These are phyloP conservation scores for Salvia hispanica DNA, from an alignment of 257 asterid genomes.

Conservation along the genomic window DNA sequence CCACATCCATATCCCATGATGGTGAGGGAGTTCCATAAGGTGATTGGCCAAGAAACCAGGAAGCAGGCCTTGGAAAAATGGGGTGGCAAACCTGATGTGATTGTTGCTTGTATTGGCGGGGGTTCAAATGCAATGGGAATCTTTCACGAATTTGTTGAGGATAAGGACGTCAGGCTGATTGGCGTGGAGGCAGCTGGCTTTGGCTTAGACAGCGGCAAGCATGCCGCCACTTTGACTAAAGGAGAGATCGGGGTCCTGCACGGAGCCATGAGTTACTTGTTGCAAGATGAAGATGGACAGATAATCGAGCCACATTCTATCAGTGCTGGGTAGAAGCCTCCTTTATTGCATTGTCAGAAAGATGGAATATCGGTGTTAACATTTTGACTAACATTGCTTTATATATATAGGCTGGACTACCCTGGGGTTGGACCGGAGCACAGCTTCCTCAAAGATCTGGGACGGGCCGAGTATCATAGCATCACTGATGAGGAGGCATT, in stretches of 20 bases:
- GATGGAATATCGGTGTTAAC: constrained; percentile 1
- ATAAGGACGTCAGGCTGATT: constrained; percentile 75
- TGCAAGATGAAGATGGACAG: constrained; percentile 97
- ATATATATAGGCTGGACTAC: constrained; percentile 64
- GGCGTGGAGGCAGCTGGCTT: constrained; percentile 98
- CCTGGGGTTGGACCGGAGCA: constrained; percentile 99
- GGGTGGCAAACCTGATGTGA: constrained; percentile 85
- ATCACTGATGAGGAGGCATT: constrained; percentile 90
- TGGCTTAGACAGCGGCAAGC: constrained; percentile 92
- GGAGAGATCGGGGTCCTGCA: constrained; percentile 94
- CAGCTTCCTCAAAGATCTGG: constrained; percentile 88
- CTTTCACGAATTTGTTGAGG: constrained; percentile 88
- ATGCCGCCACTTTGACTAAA: constrained; percentile 87
- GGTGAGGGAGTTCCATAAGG: constrained; percentile 95
- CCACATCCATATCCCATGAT: constrained; percentile 98
- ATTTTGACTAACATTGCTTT: constrained; percentile 18
- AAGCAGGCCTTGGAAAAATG: constrained; percentile 88
- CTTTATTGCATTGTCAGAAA: neutral
- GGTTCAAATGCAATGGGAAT: constrained; percentile 97
- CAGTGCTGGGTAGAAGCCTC: constrained; percentile 74
- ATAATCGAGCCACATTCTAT: constrained; percentile 93
- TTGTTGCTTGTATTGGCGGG: constrained; percentile 96
- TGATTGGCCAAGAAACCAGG: constrained; percentile 94
- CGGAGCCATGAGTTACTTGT: constrained; percentile 95
- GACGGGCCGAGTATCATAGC: constrained; percentile 82